Conservation (phyloP, 2,329 filamentous ascomycete genomes). For the Cladophialophora carrionii region DNA sequence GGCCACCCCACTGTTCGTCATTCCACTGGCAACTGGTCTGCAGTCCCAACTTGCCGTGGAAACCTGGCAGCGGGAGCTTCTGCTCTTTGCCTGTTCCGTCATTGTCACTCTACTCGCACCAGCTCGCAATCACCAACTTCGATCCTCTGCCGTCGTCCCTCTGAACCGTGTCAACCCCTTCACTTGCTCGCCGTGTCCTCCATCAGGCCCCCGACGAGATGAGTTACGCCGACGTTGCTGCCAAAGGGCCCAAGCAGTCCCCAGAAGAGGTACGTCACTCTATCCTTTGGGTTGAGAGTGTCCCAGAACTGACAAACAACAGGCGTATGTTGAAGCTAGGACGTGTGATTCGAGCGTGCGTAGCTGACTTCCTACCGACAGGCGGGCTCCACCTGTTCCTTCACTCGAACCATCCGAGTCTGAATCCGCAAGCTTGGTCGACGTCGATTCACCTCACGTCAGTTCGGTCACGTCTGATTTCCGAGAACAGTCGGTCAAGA, state of each 20-base stretch:
- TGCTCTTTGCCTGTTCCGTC: constrained; percentile 15
- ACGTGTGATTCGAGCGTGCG: constrained; percentile 46
- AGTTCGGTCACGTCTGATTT: constrained; percentile 49
- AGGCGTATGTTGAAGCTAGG: constrained; percentile 29
- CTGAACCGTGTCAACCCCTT: background rate
- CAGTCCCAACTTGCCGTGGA: constrained; percentile 4
- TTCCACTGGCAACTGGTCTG: constrained; percentile 4
- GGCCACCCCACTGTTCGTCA: constrained; percentile 10
- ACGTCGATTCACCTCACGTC: constrained; percentile 54
- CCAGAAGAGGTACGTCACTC: constrained; percentile 50
- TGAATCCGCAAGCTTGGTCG: constrained; percentile 48
- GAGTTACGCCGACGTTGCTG: constrained; percentile 56
- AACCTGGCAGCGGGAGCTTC: constrained; percentile 18
- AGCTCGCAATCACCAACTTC: background rate
- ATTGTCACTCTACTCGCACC: constrained; percentile 2
- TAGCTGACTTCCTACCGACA: constrained; percentile 36
- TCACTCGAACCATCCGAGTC: constrained; percentile 48
- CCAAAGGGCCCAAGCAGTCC: constrained; percentile 52
- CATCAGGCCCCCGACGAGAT: constrained; percentile 41
- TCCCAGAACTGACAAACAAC: constrained; percentile 13
- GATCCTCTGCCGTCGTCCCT: background rate
- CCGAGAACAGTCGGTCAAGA: constrained; percentile 49
- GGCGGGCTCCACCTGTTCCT: constrained; percentile 48
- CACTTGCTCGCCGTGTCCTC: constrained; percentile 1
- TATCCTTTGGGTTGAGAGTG: constrained; percentile 23